phyloP scores from a whole-genome alignment of 176 grass and related monocot species.

The Phoenix dactylifera region DNA sequence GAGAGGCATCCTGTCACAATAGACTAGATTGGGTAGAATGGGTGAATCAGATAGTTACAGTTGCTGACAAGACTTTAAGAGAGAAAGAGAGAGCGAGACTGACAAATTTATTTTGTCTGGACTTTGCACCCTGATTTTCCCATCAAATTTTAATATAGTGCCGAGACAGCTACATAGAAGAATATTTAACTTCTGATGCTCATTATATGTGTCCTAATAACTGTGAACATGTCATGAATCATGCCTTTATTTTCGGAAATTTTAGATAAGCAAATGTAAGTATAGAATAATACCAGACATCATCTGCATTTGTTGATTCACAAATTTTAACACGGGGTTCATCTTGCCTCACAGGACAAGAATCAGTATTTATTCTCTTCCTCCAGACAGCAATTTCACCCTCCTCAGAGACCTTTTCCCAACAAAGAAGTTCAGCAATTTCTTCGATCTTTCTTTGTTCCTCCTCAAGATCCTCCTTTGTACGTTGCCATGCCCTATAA shows the following conservation, averaged over 20 bases:
- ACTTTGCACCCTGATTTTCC: too few relatives aligned
- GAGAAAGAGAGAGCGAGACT: too few relatives aligned
- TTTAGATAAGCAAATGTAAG: neutral
- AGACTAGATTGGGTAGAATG: too few relatives aligned
- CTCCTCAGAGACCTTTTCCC: constrained; percentile 80
- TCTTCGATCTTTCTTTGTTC: constrained; percentile 74
- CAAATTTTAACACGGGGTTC: constrained; percentile 25
- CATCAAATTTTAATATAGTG: too few relatives aligned
- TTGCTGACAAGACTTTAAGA: too few relatives aligned
- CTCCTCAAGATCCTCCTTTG: constrained; percentile 50
- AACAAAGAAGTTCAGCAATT: constrained; percentile 60
- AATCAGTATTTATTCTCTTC: constrained; percentile 45
- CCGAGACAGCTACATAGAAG: too few relatives aligned
- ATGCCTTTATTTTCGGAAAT: neutral
- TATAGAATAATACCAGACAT: constrained; percentile 50
- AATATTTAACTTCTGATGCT: too few relatives aligned
- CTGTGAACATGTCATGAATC: too few relatives aligned
- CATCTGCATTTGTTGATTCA: constrained; percentile 41
- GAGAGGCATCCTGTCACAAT: too few relatives aligned
- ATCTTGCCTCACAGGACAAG: constrained; percentile 26
- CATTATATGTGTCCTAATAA: too few relatives aligned
- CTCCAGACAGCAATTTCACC: constrained; percentile 62
- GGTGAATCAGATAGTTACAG: too few relatives aligned
- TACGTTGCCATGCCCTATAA: constrained; percentile 46
- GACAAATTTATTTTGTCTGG: too few relatives aligned